A percentile compares a stretch with the other conserved stretches of the same genome.
These are phyloP conservation scores for Sphaerobolus stellatus DNA, from an alignment of 1,284 basidiomycete species.

Conservation along the genomic window DNA sequence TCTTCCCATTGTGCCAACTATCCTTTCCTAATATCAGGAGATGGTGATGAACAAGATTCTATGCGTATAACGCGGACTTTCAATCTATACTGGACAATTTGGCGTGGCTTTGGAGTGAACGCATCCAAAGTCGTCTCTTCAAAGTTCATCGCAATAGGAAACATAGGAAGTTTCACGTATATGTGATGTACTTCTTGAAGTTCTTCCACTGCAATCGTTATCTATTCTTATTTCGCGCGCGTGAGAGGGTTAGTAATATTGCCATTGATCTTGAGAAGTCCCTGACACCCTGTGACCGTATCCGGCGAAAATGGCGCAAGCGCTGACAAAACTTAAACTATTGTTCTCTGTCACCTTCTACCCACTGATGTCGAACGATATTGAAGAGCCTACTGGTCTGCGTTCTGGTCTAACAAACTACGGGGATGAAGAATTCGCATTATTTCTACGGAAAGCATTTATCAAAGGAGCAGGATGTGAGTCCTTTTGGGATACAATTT, in stretches of 20 bases:
- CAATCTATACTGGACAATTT: background rate
- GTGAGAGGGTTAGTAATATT: no score
- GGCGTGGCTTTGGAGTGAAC: background rate
- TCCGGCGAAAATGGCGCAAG: background rate
- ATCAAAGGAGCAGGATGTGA: constrained; percentile 35
- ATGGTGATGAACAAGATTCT: background rate
- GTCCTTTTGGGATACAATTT: background rate
- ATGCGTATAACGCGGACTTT: background rate
- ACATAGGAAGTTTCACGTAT: background rate
- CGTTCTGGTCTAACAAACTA: constrained; percentile 26
- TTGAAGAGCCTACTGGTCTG: constrained; percentile 3
- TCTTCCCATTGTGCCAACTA: no score
- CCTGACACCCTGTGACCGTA: background rate
- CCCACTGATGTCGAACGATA: background rate
- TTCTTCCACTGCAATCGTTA: background rate
- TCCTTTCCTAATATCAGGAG: no score
- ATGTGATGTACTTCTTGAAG: background rate
- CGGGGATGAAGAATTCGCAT: constrained; percentile 34
- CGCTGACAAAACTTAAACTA: background rate
- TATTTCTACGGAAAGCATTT: constrained; percentile 37
- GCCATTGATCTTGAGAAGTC: no score
- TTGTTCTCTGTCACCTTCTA: background rate
- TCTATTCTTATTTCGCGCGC: background rate
- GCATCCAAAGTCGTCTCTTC: background rate
- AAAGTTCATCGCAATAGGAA: background rate